Evolutionary conservation across 805 yeast genomes (phyloP).

Genomic region (Wickerhamomyces sydowiorum): DNA sequence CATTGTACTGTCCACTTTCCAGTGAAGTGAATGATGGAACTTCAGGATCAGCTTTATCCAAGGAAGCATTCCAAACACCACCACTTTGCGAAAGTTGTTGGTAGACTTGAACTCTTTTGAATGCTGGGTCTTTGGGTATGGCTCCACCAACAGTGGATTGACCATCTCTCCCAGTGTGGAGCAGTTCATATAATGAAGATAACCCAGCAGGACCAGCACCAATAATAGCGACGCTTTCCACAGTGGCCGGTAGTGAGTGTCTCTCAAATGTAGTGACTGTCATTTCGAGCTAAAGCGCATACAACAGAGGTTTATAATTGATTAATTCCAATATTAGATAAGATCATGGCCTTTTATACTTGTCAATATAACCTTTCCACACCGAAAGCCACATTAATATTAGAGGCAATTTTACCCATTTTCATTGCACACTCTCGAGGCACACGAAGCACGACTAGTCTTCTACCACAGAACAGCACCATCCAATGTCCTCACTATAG

Average conservation of each 20-base stretch:
- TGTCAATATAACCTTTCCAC: too few relatives aligned
- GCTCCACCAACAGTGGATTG: conserved; percentile 14
- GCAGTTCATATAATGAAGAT: conserved; percentile 24
- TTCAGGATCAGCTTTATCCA: conserved; percentile 14
- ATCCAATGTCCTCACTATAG: too few relatives aligned
- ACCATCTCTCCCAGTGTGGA: conserved; percentile 22
- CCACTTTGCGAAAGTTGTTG: conserved; percentile 33
- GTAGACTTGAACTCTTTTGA: conserved; percentile 31
- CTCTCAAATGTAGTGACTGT: background rate
- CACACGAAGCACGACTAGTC: too few relatives aligned
- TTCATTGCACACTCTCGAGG: too few relatives aligned
- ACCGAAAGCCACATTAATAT: too few relatives aligned
- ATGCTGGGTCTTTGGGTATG: conserved; percentile 20
- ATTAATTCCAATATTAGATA: too few relatives aligned
- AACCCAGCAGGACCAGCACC: conserved; percentile 32
- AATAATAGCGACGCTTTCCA: conserved; percentile 21
- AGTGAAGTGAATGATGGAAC: conserved; percentile 22
- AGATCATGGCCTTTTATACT: too few relatives aligned
- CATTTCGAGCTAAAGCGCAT: background rate
- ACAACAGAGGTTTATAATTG: too few relatives aligned
- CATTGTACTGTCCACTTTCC: conserved; percentile 25
- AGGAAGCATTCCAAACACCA: conserved; percentile 32
- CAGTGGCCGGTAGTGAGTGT: background rate
- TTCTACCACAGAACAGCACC: too few relatives aligned
- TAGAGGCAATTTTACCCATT: too few relatives aligned